phyloP scores from a whole-genome alignment of 2,329 filamentous ascomycete genomes.

The Ramularia endophylla region DNA sequence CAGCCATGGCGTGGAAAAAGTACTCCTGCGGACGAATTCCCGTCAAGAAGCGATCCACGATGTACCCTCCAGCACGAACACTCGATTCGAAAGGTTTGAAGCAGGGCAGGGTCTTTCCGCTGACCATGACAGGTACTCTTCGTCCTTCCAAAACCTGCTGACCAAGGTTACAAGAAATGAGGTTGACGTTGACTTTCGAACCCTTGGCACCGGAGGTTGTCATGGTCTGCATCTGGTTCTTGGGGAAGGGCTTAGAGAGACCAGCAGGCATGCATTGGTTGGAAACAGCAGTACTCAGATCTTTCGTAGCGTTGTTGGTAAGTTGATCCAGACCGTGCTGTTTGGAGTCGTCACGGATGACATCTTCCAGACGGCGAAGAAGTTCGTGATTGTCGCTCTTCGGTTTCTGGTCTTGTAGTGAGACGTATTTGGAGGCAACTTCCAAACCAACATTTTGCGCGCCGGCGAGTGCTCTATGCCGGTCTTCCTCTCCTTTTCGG shows the following conservation, averaged over 20 bases:
- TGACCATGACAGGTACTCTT: conserved; percentile 94
- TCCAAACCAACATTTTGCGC: conserved; percentile 67
- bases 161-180: conserved; percentile 95
- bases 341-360: conserved; percentile 84
- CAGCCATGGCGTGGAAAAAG: conserved; percentile 99
- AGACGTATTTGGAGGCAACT: conserved; percentile 84
- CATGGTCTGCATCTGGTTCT: conserved; percentile 99
- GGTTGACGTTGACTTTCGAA: conserved; percentile 84
- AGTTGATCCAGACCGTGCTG: conserved; percentile 85
- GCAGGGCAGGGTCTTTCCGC: conserved; percentile 90
- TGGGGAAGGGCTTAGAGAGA: conserved; percentile 85
- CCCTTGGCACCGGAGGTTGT: conserved; percentile 95
- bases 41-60: conserved; percentile 94
- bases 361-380: conserved; percentile 73
- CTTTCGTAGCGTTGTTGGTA: conserved; percentile 64
- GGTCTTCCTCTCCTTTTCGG: conserved; percentile 64
- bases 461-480: conserved; percentile 61
- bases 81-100: conserved; percentile 90
- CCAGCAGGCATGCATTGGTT: conserved; percentile 71
- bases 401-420: conserved; percentile 60
- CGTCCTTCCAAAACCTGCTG: conserved; percentile 95
- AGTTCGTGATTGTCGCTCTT: conserved; percentile 65
- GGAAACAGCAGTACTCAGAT: conserved; percentile 74
- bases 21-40: conserved; percentile 97
- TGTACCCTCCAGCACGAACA: conserved; percentile 84